These are phyloP conservation scores for Cicer cuneatum DNA, from an alignment of 306 rosid genomes.

Conservation along the genomic window DNA sequence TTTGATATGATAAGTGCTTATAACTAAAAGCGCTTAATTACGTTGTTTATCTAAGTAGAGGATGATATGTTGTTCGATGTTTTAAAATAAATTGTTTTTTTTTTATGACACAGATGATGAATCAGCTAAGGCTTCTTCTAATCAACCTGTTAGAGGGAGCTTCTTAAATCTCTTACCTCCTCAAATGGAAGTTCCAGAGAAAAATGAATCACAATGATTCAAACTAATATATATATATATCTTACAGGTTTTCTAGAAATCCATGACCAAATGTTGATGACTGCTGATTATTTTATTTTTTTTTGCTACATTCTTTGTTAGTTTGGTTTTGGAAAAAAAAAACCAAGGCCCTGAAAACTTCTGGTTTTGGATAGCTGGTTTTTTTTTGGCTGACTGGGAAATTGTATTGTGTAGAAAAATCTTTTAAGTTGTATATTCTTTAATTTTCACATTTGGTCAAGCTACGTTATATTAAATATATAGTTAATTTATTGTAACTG, in stretches of 20 bases:
- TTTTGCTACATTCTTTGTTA: conserved; percentile 50
- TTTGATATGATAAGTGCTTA: too few species aligned
- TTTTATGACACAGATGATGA: conserved; percentile 68
- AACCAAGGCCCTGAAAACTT: conserved; percentile 52
- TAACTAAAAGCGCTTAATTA: too few species aligned
- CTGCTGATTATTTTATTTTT: conserved; percentile 46
- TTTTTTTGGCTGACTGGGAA: conserved; percentile 52
- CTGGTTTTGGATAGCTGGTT: conserved; percentile 58
- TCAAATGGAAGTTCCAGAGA: conserved; percentile 86
- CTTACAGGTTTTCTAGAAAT: conserved; percentile 46
- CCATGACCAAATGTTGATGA: conserved; percentile 48
- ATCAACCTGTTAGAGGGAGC: conserved; percentile 84
- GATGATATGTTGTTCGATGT: neutral
- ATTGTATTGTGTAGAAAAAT: conserved; percentile 51
- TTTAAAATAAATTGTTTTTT: conserved; percentile 7
- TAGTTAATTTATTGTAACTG: conserved; percentile 61
- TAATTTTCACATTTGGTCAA: conserved; percentile 46
- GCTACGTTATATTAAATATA: conserved; percentile 45
- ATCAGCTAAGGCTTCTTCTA: conserved; percentile 53
- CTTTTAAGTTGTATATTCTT: conserved; percentile 63
- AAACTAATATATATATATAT: conserved; percentile 42
- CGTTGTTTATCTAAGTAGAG: too few species aligned
- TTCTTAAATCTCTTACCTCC: conserved; percentile 87
- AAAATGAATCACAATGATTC: conserved; percentile 61
- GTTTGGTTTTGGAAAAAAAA: conserved; percentile 44